phyloP scores from a whole-genome alignment of 2,329 filamentous ascomycete species.

The Annulohypoxylon truncatum region DNA sequence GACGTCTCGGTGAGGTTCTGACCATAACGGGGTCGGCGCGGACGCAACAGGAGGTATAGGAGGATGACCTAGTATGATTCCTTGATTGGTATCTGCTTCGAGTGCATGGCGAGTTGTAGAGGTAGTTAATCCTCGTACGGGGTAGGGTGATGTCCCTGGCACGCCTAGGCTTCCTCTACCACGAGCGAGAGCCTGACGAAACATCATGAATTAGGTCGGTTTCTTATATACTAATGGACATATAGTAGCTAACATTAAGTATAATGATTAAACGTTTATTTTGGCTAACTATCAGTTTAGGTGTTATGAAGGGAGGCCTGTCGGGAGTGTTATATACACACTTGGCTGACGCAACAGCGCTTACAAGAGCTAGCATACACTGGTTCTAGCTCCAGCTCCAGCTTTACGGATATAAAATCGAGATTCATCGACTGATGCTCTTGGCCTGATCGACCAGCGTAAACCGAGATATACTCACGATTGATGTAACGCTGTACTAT shows the following conservation, averaged over 20 bases:
- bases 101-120: not conserved
- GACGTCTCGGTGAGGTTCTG: not conserved
- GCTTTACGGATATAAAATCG: not conserved
- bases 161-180: not conserved
- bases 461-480: not conserved
- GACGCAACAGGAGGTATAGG: not conserved
- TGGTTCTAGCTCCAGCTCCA: not conserved
- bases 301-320: not conserved
- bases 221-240: not conserved
- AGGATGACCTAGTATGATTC: not conserved
- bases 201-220: constrained; percentile 7
- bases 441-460: not conserved
- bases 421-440: not conserved
- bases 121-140: constrained; percentile 7
- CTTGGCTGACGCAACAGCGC: not conserved
- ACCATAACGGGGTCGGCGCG: not conserved
- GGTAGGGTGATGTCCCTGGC: not conserved
- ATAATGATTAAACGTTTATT: not conserved
- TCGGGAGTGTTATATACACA: not conserved
- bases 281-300: not conserved
- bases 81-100: not conserved
- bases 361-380: not conserved
- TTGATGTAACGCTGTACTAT: not conserved
- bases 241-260: not conserved
- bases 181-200: not conserved